Conservation (phyloP, 345 rosid species). For the Salix viminalis region DNA sequence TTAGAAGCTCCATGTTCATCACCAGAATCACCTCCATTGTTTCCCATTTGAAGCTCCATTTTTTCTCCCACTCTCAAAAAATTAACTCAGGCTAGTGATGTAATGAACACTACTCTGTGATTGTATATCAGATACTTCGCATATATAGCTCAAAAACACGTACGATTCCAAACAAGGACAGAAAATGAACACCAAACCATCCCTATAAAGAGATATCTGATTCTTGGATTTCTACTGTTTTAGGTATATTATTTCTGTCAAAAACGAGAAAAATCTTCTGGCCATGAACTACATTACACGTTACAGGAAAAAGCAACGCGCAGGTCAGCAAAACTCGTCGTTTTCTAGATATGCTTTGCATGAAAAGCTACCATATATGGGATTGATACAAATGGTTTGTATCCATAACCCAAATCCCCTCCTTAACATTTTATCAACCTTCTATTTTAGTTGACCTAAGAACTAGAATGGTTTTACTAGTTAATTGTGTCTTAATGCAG, state of each 20-base stretch:
- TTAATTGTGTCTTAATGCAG: too few species aligned
- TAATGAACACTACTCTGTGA: not conserved
- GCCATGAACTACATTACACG: not conserved
- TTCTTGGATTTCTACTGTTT: not conserved
- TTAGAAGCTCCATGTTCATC: slow-evolving; percentile 32
- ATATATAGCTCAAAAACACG: not conserved
- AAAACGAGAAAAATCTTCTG: not conserved
- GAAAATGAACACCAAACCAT: slow-evolving; percentile 14
- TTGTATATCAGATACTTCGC: not conserved
- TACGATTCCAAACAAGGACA: slow-evolving; percentile 7
- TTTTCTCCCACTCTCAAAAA: not conserved
- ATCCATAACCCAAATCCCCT: not conserved
- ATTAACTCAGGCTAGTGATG: not conserved
- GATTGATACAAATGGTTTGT: not conserved
- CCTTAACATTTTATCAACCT: too few species aligned
- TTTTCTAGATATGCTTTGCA: slow-evolving; percentile 1
- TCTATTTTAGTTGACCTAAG: too few species aligned
- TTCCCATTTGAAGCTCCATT: slow-evolving; percentile 25
- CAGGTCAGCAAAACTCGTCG: not conserved
- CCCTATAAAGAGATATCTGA: slow-evolving; percentile 14
- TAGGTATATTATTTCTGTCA: not conserved
- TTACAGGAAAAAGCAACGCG: not conserved
- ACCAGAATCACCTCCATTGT: slow-evolving; percentile 29
- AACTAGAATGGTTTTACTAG: too few species aligned
- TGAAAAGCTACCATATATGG: slow-evolving; percentile 12